Base-by-base conservation (phyloP, 805 yeast genomes). In the Sungouiozyma ichnusensis region DNA sequence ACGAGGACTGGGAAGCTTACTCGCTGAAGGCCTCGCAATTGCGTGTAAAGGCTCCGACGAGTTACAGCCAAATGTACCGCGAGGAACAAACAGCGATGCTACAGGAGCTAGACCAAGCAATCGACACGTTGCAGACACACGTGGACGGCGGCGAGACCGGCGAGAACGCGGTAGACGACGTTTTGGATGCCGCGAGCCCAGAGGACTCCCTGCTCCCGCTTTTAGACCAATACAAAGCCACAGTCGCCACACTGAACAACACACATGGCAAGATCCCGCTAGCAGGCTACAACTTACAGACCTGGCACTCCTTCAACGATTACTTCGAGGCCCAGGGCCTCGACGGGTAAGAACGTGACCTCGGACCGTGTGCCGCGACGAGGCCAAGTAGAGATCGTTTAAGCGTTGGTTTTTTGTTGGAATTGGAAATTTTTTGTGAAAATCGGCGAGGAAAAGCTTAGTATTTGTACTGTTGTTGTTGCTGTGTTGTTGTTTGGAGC, bases 1-100 rank as follows among this genome's bases (percentile, higher is more conserved):
- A 82, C 47, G 69, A 69, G 38, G 67, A 71, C 33, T 79, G 83
- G 44, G 94, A 85, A 48, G 71, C 69, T 38, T 74, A 73, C 46
- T 76, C 85, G 0, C 70, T 76, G 1, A 70, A 67, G 43, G 72
- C 80, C 15, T 72, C 85, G 0, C 65, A 66, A 17, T 58, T 79
- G 41, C 64, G 92, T 39, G 66, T 75, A 39, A 67, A 67, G 16
- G 64, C 73, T 11, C 87, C 86, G 0, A 46, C 47, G 9, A 55
- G 58, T 39, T 64, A 73, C 5, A 65, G 66, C 52, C 57, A 57
- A 32, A 53, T 66, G 14, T 70, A 67, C 52, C 44, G 47, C 36
- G 54, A 33, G 38, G 34, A 40, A 11, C 33, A 41, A 58, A 48
- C 64, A 63, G 6, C 54, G 64, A 27, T 48, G 45, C 18, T 48